phyloP scores from a whole-genome alignment of 306 rosid genomes.

The Rosa chinensis region DNA sequence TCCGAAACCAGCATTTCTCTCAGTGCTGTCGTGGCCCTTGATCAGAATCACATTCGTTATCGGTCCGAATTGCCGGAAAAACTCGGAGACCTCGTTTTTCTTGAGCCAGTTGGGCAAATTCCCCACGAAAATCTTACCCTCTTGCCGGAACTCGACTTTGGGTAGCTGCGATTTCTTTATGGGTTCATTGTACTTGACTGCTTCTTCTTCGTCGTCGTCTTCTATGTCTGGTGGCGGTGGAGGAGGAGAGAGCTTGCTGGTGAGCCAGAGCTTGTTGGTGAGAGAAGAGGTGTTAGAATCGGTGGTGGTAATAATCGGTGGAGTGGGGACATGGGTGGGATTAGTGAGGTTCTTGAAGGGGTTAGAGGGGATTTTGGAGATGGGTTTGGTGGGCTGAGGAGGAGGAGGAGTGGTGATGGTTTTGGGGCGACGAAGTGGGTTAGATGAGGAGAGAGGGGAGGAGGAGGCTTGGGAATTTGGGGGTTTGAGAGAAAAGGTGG shows the following conservation, averaged over 20 bases:
- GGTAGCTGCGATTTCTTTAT: conserved; percentile 13
- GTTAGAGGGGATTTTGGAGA: conserved; percentile 41
- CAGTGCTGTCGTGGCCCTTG: conserved; percentile 51
- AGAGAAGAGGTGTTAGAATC: conserved; percentile 30
- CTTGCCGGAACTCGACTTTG: conserved; percentile 50
- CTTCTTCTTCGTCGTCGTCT: not conserved
- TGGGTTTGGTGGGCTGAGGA: conserved; percentile 26
- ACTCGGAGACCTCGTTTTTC: conserved; percentile 63
- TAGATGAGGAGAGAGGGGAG: conserved; percentile 21
- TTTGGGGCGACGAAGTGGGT: conserved; percentile 68
- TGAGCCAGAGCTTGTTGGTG: conserved; percentile 74
- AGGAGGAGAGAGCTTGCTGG: conserved; percentile 72
- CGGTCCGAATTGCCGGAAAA: conserved; percentile 87
- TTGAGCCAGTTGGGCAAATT: conserved; percentile 81
- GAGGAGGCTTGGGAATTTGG: conserved; percentile 37
- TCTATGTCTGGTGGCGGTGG: conserved; percentile 4
- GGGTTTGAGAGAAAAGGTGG: conserved; percentile 41
- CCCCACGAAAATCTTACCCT: conserved; percentile 85
- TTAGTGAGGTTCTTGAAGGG: conserved; percentile 50
- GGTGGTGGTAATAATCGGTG: not conserved
- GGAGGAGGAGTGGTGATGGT: conserved; percentile 43
- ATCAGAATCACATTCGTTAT: conserved; percentile 70
- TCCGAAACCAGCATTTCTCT: conserved; percentile 77
- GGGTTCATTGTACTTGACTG: conserved; percentile 7
- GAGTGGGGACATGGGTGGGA: conserved; percentile 26